Evolutionary conservation across 2,329 filamentous ascomycete genomes (phyloP).

Genomic region (Fusarium pseudocircinatum): DNA sequence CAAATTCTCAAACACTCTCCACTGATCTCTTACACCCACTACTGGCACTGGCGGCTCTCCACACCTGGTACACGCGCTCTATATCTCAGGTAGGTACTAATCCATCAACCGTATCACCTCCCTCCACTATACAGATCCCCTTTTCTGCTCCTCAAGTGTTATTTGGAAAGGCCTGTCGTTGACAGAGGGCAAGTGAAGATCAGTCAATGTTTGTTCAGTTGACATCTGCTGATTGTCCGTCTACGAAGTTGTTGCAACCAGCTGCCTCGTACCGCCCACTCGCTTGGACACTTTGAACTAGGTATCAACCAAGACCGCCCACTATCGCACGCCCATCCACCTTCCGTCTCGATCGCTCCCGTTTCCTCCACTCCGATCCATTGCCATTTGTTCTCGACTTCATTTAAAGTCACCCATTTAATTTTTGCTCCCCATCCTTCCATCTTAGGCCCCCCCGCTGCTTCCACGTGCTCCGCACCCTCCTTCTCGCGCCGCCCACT

Average conservation of each 20-base stretch:
- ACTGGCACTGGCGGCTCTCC: constrained; percentile 25
- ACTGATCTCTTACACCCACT: constrained; percentile 36
- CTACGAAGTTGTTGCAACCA: neutral
- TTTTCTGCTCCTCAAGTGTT: neutral
- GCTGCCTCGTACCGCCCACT: constrained; percentile 9
- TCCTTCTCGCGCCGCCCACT: constrained; percentile 29
- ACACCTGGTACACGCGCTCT: constrained; percentile 14
- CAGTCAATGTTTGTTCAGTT: neutral
- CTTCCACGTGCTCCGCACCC: constrained; percentile 39
- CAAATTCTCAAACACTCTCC: constrained; percentile 10
- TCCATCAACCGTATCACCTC: constrained; percentile 9
- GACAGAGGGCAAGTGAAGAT: constrained; percentile 7
- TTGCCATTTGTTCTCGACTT: constrained; percentile 32
- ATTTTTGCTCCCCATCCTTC: constrained; percentile 23
- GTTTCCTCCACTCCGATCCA: constrained; percentile 18
- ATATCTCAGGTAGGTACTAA: neutral
- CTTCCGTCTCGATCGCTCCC: constrained; percentile 24
- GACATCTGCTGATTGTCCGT: neutral
- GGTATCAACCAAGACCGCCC: constrained; percentile 10
- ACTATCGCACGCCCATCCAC: constrained; percentile 21
- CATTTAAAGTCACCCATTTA: constrained; percentile 13
- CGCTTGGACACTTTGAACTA: constrained; percentile 17
- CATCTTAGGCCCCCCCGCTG: constrained; percentile 27
- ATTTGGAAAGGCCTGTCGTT: constrained; percentile 7
- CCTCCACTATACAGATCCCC: neutral